Conservation (phyloP, 495 filamentous ascomycete species). For the Schizothecium vesticola region DNA sequence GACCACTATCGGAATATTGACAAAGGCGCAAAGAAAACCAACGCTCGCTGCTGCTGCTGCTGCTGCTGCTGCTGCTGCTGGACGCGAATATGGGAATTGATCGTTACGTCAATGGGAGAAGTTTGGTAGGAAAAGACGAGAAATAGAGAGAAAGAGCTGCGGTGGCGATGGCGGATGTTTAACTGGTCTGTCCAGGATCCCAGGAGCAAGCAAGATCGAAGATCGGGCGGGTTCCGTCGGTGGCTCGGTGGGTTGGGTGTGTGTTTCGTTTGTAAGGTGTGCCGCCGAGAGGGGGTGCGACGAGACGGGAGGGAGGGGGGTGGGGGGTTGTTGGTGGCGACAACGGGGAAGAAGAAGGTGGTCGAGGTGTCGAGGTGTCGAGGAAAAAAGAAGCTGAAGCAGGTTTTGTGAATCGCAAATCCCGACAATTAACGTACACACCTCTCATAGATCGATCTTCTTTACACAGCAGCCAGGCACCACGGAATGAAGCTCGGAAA, state of each 20-base stretch:
- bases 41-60: neutral
- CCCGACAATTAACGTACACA: neutral
- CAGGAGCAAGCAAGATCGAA: neutral
- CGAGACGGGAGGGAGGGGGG: neutral
- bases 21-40: neutral
- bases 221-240: neutral
- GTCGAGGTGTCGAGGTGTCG: neutral
- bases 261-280: neutral
- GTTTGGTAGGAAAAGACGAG: neutral
- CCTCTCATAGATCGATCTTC: neutral
- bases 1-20: neutral
- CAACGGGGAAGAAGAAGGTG: too few relatives aligned
- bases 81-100: neutral
- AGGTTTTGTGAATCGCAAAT: neutral
- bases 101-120: neutral
- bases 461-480: neutral
- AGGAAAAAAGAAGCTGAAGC: neutral
- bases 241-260: slow-evolving; percentile 8
- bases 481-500: neutral
- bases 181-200: neutral
- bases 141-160: neutral
- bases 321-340: neutral
- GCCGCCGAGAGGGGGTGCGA: neutral
- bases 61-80: too few relatives aligned
- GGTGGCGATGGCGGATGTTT: neutral